Conservation (phyloP, 192 early-diverging fungal species). For the Entomortierella parvispora region DNA sequence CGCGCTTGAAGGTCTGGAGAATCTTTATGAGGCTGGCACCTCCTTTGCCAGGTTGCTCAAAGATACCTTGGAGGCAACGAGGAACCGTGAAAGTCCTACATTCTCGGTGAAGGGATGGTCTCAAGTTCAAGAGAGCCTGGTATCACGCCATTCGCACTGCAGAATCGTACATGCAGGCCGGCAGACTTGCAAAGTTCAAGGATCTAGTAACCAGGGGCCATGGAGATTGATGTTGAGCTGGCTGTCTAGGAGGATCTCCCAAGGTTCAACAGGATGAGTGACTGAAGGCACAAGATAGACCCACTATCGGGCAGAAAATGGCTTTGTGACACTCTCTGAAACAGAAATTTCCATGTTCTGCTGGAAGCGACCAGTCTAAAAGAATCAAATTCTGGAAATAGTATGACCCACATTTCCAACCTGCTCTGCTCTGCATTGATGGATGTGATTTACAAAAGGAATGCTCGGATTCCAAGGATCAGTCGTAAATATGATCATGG, state of each 20-base stretch:
- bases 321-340: neutral
- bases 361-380: no score
- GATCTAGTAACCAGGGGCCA: neutral
- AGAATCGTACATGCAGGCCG: conserved; percentile 6
- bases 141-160: conserved; percentile 4
- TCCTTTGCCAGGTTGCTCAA: neutral
- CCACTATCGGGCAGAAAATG: neutral
- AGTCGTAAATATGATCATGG: neutral
- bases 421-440: neutral
- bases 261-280: neutral
- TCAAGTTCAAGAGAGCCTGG: conserved; percentile 12
- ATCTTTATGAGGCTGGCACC: conserved; percentile 6
- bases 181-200: neutral
- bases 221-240: neutral
- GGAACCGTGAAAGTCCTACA: neutral
- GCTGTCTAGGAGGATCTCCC: neutral
- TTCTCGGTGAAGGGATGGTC: conserved; percentile 1
- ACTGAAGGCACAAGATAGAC: neutral
- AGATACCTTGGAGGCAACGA: neutral
- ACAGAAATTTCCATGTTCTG: neutral
- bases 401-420: neutral
- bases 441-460: neutral
- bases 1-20: conserved; percentile 1
- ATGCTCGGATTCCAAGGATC: neutral
- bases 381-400: no score